Conservation (phyloP, 2,329 filamentous ascomycete genomes). For the Penicillium decumbens region DNA sequence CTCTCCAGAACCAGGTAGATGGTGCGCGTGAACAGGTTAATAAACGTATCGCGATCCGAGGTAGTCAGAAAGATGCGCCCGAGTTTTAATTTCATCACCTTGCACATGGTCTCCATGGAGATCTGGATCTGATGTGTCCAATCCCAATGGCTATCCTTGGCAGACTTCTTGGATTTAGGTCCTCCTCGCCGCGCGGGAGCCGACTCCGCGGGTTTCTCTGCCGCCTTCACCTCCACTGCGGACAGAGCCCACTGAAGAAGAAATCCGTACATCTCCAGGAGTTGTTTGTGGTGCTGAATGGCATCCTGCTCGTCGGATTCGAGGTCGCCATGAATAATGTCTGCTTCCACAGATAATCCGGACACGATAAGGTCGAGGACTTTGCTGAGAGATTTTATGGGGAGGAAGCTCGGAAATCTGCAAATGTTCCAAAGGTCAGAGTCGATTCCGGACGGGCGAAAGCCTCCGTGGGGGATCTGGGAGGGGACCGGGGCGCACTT, state of each 20-base stretch:
- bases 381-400: constrained; percentile 80
- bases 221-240: constrained; percentile 87
- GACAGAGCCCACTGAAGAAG: constrained; percentile 92
- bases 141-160: constrained; percentile 79
- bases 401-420: constrained; percentile 77
- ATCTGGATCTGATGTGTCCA: constrained; percentile 80
- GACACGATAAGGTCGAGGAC: constrained; percentile 86
- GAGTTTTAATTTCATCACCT: constrained; percentile 87
- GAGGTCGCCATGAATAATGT: constrained; percentile 77
- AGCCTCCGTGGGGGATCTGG: constrained; percentile 25
- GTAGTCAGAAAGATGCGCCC: constrained; percentile 93
- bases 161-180: constrained; percentile 67
- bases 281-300: constrained; percentile 78
- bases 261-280: constrained; percentile 92
- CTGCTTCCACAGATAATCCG: constrained; percentile 77
- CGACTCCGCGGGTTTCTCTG: constrained; percentile 75
- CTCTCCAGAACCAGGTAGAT: constrained; percentile 93
- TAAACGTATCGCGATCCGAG: constrained; percentile 91
- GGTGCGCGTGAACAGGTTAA: constrained; percentile 83
- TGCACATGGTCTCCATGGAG: constrained; percentile 90
- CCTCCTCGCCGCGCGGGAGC: constrained; percentile 69
- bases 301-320: constrained; percentile 89
- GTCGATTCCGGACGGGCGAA: constrained; percentile 46
- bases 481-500: constrained; percentile 72
- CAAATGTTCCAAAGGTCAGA: constrained; percentile 60